Conservation (phyloP, 129 eudicot genomes). For the Kitagawia praeruptora region DNA sequence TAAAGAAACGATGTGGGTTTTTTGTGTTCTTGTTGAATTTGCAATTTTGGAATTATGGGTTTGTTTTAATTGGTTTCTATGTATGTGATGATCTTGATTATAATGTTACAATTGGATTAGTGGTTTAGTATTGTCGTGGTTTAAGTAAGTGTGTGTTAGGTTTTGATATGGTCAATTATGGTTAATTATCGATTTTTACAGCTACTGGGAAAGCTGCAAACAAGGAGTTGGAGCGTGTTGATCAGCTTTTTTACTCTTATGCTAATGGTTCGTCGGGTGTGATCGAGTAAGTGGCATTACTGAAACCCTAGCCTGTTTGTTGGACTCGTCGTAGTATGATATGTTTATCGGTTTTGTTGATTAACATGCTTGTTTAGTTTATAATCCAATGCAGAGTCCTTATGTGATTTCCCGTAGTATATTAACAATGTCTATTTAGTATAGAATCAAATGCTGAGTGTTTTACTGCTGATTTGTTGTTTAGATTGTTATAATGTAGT, state of each 20-base stretch:
- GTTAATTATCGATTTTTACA: slow-evolving; percentile 19
- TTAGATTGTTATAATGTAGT: background rate
- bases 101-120: background rate
- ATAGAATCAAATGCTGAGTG: background rate
- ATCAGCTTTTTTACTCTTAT: slow-evolving; percentile 69
- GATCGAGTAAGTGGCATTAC: slow-evolving; percentile 69
- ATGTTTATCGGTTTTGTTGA: background rate
- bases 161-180: background rate
- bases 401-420: background rate
- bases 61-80: background rate
- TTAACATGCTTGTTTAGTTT: background rate
- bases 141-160: background rate
- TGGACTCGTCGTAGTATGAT: background rate
- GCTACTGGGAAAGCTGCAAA: slow-evolving; percentile 85
- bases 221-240: slow-evolving; percentile 82
- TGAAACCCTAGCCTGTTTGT: background rate
- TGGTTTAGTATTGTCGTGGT: background rate
- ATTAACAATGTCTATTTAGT: background rate
- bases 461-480: background rate
- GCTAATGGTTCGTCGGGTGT: slow-evolving; percentile 48
- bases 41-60: background rate
- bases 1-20: background rate
- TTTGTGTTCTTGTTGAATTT: background rate
- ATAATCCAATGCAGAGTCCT: background rate
- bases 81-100: background rate